A percentile compares a stretch with the other conserved stretches of the same genome.
phyloP scores from a whole-genome alignment of 2,329 filamentous ascomycete genomes.

The Colletotrichum sp. region DNA sequence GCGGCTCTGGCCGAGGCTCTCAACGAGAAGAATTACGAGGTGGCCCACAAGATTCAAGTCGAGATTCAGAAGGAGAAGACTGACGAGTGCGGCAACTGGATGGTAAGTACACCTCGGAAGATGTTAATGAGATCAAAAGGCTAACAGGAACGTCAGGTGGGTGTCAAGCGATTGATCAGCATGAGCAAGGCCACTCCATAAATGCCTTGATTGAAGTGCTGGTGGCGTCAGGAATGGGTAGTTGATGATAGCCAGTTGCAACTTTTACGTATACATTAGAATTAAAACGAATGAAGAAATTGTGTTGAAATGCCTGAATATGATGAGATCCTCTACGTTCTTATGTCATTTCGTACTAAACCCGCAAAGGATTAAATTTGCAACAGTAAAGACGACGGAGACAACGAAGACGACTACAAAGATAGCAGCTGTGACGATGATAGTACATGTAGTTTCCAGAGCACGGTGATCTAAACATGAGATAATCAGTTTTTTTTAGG shows the following conservation, averaged over 20 bases:
- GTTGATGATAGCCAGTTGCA: slow-evolving; percentile 17
- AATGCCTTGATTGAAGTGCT: slow-evolving; percentile 17
- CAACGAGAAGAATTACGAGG: slow-evolving; percentile 71
- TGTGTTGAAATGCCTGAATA: background rate
- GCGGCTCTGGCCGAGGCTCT: slow-evolving; percentile 69
- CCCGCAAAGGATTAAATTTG: background rate
- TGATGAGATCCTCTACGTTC: background rate
- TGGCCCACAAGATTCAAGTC: slow-evolving; percentile 71
- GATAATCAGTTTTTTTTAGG: background rate
- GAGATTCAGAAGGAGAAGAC: slow-evolving; percentile 79
- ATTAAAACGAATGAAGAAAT: slow-evolving; percentile 6
- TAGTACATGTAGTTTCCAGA: background rate
- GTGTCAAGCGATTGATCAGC: slow-evolving; percentile 77
- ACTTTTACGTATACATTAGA: slow-evolving; percentile 20
- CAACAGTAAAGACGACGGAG: background rate
- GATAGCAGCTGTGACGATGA: background rate
- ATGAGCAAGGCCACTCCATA: slow-evolving; percentile 80
- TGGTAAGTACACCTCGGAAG: slow-evolving; percentile 64
- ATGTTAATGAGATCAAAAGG: background rate
- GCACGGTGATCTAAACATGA: background rate
- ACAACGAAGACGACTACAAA: background rate
- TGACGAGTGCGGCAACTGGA: slow-evolving; percentile 85
- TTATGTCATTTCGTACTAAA: background rate
- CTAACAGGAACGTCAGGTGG: slow-evolving; percentile 62
- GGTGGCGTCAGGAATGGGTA: background rate